A percentile compares a stretch with the other conserved stretches of the same genome.
phyloP scores from a whole-genome alignment of 2,329 filamentous ascomycete species.

The Thelonectria blattea region DNA sequence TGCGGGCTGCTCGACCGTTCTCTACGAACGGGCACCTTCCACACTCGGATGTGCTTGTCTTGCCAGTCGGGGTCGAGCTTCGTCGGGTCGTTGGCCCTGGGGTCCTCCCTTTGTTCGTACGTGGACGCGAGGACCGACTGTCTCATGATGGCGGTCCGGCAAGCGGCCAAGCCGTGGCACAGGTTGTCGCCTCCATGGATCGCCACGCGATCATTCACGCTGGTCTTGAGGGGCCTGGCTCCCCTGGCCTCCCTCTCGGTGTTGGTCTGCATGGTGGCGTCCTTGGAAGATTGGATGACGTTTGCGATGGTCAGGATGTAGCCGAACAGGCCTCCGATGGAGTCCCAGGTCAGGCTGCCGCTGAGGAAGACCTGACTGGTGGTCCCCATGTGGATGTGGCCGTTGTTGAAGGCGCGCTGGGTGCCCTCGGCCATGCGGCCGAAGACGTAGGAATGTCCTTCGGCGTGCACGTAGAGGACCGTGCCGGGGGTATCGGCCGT shows the following conservation, averaged over 20 bases:
- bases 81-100: conserved; percentile 38
- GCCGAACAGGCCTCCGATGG: conserved; percentile 81
- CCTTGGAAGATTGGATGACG: conserved; percentile 54
- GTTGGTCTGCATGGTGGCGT: conserved; percentile 50
- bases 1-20: conserved; percentile 43
- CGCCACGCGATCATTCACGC: conserved; percentile 52
- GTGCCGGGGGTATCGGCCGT: conserved; percentile 89
- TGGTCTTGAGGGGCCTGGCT: conserved; percentile 35
- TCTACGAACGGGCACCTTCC: conserved; percentile 69
- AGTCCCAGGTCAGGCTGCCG: conserved; percentile 76
- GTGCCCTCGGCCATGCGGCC: conserved; percentile 84
- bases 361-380: conserved; percentile 83
- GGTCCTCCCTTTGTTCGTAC: conserved; percentile 66
- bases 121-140: conserved; percentile 77
- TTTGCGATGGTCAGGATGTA: conserved; percentile 86
- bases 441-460: conserved; percentile 76
- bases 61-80: conserved; percentile 68
- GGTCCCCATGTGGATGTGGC: conserved; percentile 68
- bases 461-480: conserved; percentile 75
- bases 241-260: conserved; percentile 49
- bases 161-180: conserved; percentile 79
- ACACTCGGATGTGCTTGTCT: conserved; percentile 81
- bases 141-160: conserved; percentile 83
- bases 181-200: conserved; percentile 84
- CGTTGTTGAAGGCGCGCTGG: conserved; percentile 76